These are phyloP conservation scores for Albophoma yamanashiensis DNA, from an alignment of 2,329 filamentous ascomycete species.

Conservation along the genomic window DNA sequence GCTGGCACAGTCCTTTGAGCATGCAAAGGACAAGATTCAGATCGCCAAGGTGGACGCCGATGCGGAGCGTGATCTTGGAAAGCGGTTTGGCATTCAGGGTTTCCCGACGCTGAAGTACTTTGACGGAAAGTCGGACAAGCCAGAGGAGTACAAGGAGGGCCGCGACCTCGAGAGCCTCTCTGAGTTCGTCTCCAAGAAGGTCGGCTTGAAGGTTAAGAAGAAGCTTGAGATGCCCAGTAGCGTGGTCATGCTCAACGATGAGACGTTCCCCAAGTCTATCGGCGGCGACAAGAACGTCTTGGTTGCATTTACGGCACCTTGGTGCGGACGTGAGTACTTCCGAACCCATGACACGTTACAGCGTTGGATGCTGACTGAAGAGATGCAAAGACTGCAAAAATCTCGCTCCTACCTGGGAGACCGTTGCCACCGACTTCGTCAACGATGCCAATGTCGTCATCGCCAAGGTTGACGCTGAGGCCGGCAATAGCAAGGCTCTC, in stretches of 20 bases:
- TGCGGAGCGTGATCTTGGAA: conserved; percentile 71
- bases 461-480: conserved; percentile 93
- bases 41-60: conserved; percentile 97
- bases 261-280: conserved; percentile 64
- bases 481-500: conserved; percentile 69
- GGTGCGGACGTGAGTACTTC: conserved; percentile 85
- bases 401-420: conserved; percentile 85
- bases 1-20: conserved; percentile 64
- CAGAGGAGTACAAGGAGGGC: conserved; percentile 75
- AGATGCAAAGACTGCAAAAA: conserved; percentile 75
- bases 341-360: neutral
- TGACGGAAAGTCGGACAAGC: conserved; percentile 82
- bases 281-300: conserved; percentile 82
- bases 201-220: conserved; percentile 69
- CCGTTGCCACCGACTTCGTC: conserved; percentile 69
- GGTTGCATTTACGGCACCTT: conserved; percentile 94
- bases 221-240: conserved; percentile 62
- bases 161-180: conserved; percentile 79
- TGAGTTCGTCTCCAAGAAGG: conserved; percentile 78
- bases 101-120: conserved; percentile 98
- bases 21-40: conserved; percentile 60
- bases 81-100: conserved; percentile 79
- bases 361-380: neutral
- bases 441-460: conserved; percentile 71
- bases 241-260: conserved; percentile 71